Evolutionary conservation across 1,284 basidiomycete species (phyloP).

Genomic region (Naganishia cerealis): DNA sequence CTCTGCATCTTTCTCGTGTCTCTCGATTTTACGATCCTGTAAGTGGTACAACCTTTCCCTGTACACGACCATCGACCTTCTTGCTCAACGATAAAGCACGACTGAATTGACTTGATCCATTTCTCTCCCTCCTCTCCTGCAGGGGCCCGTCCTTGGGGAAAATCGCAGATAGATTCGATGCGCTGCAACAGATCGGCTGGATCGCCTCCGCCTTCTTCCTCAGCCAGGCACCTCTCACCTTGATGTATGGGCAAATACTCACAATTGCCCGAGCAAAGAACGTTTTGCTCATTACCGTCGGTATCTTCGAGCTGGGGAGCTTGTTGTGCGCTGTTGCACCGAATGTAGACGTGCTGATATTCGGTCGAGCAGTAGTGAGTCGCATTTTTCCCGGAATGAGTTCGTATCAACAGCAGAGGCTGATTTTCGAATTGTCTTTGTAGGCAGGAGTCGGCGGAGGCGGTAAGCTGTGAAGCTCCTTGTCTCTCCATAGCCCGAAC

Average conservation of each 20-base stretch:
- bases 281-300: conserved; percentile 56
- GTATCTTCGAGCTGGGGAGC: conserved; percentile 57
- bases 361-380: conserved; percentile 55
- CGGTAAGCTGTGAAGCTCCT: not conserved
- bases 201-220: conserved; percentile 57
- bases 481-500: not conserved
- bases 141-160: conserved; percentile 18
- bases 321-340: conserved; percentile 59
- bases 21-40: conserved; percentile 46
- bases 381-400: not conserved
- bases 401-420: not conserved
- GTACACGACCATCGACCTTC: not conserved
- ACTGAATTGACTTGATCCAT: not conserved
- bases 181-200: conserved; percentile 49
- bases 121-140: not conserved
- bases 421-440: not conserved
- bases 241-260: conserved; percentile 55
- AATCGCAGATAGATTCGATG: conserved; percentile 21
- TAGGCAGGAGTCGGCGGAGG: conserved; percentile 25
- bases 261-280: conserved; percentile 55
- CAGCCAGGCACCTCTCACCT: conserved; percentile 53
- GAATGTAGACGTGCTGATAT: conserved; percentile 54
- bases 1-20: conserved; percentile 50
- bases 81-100: not conserved
- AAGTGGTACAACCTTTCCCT: conserved; percentile 33